Percentiles rank a stretch among this genome's conserved stretches.
Evolutionary conservation across 371 early-diverging fungal species (phyloP).

Genomic region (Mortierella sp.): DNA sequence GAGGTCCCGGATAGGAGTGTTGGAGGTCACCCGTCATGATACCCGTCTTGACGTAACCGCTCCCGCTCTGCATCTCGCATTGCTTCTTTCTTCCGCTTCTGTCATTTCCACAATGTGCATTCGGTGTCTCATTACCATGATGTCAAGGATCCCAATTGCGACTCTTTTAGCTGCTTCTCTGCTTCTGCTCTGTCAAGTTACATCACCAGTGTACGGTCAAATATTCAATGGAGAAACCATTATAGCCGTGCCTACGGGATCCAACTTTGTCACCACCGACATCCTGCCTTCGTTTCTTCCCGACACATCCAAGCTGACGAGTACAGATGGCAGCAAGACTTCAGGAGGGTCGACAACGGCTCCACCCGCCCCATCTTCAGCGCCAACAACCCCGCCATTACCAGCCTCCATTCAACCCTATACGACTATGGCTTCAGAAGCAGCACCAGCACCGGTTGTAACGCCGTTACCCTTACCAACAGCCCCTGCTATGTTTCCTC

Average conservation of each 20-base stretch:
- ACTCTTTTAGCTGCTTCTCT: constrained; percentile 7
- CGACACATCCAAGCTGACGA: neutral
- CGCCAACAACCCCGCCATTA: constrained; percentile 16
- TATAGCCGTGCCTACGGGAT: constrained; percentile 7
- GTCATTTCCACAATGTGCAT: neutral
- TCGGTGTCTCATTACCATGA: neutral
- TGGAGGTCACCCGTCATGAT: too few species aligned
- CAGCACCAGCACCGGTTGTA: neutral
- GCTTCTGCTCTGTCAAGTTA: neutral
- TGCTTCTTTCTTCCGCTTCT: too few species aligned
- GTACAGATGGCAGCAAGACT: neutral
- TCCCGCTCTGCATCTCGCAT: too few species aligned
- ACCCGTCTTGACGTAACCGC: too few species aligned
- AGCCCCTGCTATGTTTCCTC: constrained; percentile 38
- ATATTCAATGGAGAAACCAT: constrained; percentile 28
- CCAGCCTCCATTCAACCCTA: constrained; percentile 28
- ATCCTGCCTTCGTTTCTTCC: constrained; percentile 8
- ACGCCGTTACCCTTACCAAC: constrained; percentile 31
- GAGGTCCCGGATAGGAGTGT: too few species aligned
- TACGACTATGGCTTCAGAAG: constrained; percentile 13
- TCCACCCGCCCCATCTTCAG: constrained; percentile 2
- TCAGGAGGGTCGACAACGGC: neutral
- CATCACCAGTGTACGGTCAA: constrained; percentile 18
- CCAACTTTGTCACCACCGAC: constrained; percentile 11
- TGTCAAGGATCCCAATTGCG: neutral